Evolutionary conservation across 257 asterid species (phyloP).

Genomic region (Prunella vulgaris): DNA sequence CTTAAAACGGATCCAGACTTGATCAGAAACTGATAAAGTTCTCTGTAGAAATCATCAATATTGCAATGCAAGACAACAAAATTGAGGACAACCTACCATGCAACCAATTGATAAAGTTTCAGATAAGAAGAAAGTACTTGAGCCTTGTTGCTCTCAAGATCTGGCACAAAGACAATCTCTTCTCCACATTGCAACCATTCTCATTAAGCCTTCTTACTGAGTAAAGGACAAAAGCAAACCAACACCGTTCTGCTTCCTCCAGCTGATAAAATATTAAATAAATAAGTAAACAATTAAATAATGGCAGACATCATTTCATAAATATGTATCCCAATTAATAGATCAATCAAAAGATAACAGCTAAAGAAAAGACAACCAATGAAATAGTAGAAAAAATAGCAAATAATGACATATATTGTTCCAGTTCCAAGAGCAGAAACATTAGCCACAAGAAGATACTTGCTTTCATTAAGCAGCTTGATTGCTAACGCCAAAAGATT

Average conservation of each 20-base stretch:
- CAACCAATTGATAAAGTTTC: constrained; percentile 11
- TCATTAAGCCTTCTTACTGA: constrained; percentile 54
- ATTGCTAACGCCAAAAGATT: constrained; percentile 42
- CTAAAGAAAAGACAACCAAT: neutral
- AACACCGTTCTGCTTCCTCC: constrained; percentile 84
- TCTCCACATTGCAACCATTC: constrained; percentile 35
- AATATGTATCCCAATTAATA: neutral
- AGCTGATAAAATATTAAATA: constrained; percentile 41
- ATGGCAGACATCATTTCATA: constrained; percentile 18
- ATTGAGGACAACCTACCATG: neutral
- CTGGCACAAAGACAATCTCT: constrained; percentile 60
- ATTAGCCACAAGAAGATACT: constrained; percentile 48
- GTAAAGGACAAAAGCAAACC: constrained; percentile 80
- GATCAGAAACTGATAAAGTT: constrained; percentile 68
- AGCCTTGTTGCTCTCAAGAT: constrained; percentile 66
- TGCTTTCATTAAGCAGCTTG: constrained; percentile 63
- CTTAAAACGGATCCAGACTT: constrained; percentile 74
- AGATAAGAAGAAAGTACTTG: constrained; percentile 44
- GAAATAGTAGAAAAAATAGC: neutral
- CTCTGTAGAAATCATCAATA: constrained; percentile 73
- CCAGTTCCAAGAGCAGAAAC: constrained; percentile 63
- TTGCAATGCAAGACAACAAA: constrained; percentile 36
- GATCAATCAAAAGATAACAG: neutral
- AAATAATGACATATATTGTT: constrained; percentile 36
- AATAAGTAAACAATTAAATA: constrained; percentile 11